Evolutionary conservation across 441 rosid species (phyloP), one percentile per base, ranked within the genome.

Genomic region (Mallotus japonicus): DNA sequence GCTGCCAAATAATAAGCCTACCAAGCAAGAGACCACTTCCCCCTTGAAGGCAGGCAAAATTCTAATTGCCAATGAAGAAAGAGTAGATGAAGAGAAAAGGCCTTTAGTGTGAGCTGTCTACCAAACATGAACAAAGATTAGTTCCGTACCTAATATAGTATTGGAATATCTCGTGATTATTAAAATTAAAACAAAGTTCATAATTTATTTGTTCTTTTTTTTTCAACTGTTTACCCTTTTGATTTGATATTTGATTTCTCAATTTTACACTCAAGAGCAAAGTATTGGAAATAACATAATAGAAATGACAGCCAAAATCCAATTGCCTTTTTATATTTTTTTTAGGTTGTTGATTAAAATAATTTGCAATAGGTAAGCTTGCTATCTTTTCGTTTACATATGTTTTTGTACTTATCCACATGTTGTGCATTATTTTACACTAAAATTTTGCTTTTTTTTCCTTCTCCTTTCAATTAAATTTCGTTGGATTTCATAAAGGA

Each of bases 1-100:
- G 95, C 77, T 92, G 79, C 95, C 97, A 10, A 91, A 88, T 73
- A 70, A 74, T 14, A 85, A 83, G 56, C 74, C 74, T 8, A 49
- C 77, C 53, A 83, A 81, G 74, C 83, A 67, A 17, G 73, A 74
- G n/a, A 76, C 65, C 24, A 42, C 37, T 1, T 32, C 82, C 60
- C 64, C 75, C 62, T 19, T 51, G 20, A 57, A 71, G 47, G 81
- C 86, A 72, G 76, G 73, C 44, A 73, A 54, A 60, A 70, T 59
- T 12, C 59, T 20, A 10, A 67, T 49, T 9, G 80, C 74, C 37
- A 58, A 34, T 13, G 28, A 32, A 15, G 61, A 40, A 63, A 73
- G 34, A 7, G 81, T 76, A 67, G 81, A 73, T 49, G 92, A 84
- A 79, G 97, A 89, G 83, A 83, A 61, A 62, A 77, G 78, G 62